Conservation (phyloP, 805 yeast genomes). For the Yarrowia sp. region DNA sequence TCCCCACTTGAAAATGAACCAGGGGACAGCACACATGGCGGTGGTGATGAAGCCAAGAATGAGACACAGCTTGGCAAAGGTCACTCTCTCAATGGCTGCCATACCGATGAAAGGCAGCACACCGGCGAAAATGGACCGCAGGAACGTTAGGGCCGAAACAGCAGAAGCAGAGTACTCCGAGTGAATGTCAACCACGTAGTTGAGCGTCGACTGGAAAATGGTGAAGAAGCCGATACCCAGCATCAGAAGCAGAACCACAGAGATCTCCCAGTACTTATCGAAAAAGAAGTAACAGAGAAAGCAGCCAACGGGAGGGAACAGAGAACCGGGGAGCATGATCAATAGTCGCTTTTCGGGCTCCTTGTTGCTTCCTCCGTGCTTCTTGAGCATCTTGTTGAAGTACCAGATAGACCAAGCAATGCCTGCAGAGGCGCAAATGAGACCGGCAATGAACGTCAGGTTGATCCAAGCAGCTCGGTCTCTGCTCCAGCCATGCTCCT, state of each 20-base stretch:
- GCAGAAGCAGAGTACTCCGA: constrained; percentile 41
- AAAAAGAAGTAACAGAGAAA: constrained; percentile 37
- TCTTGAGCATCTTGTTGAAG: constrained; percentile 36
- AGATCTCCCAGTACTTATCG: constrained; percentile 23
- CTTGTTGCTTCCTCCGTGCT: constrained; percentile 38
- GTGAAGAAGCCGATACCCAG: constrained; percentile 41
- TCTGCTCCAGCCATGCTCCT: constrained; percentile 39
- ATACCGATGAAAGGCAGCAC: constrained; percentile 38
- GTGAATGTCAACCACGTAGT: constrained; percentile 41
- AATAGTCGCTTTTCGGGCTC: constrained; percentile 40
- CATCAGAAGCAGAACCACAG: constrained; percentile 29
- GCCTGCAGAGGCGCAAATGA: constrained; percentile 39
- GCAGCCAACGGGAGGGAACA: constrained; percentile 40
- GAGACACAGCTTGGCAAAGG: constrained; percentile 24
- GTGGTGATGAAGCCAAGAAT: constrained; percentile 20
- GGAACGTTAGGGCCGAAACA: constrained; percentile 39
- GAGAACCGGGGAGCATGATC: constrained; percentile 41
- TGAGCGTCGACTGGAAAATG: constrained; percentile 41
- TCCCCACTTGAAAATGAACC: constrained; percentile 29
- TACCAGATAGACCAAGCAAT: constrained; percentile 30
- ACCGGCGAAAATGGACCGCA: constrained; percentile 41
- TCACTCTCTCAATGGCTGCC: constrained; percentile 14
- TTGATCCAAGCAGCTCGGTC: constrained; percentile 38
- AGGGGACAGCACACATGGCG: constrained; percentile 10
- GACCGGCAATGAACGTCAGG: constrained; percentile 40